Evolutionary conservation across 768 basidiomycete genomes (phyloP), one percentile per base, ranked within the genome.

Genomic region (Boletellus ananas): DNA sequence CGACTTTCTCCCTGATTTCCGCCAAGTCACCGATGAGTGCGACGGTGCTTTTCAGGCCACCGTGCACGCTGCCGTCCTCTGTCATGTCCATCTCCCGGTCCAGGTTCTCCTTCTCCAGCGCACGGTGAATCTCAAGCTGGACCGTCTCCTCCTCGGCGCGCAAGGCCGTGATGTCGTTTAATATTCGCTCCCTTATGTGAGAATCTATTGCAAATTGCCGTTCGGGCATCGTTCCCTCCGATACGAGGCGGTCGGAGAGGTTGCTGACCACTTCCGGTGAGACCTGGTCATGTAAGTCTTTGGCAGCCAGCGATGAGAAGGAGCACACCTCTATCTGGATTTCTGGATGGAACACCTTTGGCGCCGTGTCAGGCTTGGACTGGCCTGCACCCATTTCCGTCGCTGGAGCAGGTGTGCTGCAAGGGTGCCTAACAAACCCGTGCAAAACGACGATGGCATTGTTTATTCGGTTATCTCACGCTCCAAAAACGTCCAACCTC

Each of bases 41-140:
- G 7, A 79, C 74, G 51, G 83, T 86, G 57, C 78, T 83, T 62
- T 75, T 81, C 38, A 83, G 61, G 25, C 73, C 65, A 18, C 70
- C 73, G 17, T 74, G 76, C 27, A 70, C 59, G 9, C 62, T 53
- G 27, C 54, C 71, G 33, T 67, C 74, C 33, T 76, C 79, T 14
- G 75, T 74, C 73, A 78, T 75, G 23, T 68, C 66, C 57, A 73
- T 76, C 69, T 93, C 90, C 50, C 79, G 77, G 66, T 92, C 87
- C 44, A 94, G 67, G 69, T 94, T 94, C 72, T 94, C 91, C 72
- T 84, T 86, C 73, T 94, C 87, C 42, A 94, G 73, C 2, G 87
- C 89, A 29, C 65, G 72, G 60, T 89, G 85, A 31, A 94, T 91
- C 70, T 90, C 80, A 41, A 74, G 71, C 37, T 78, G 80, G 11